Evolutionary conservation across 1,139 yeast species (phyloP).

Genomic region (Candida sp.): DNA sequence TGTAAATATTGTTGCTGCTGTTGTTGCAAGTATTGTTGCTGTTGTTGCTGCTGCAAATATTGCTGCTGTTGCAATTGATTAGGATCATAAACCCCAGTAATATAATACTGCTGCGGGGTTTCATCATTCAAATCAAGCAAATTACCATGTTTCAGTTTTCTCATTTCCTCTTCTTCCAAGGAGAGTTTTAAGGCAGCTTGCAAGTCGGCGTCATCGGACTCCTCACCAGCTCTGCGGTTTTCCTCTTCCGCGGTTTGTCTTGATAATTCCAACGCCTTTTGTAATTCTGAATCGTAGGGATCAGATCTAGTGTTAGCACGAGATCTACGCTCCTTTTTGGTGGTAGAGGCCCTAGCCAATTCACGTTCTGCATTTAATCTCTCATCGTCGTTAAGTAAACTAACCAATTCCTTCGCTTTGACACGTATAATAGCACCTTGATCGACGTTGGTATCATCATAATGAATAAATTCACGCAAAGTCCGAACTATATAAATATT

Average conservation of each 20-base stretch:
- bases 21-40: constrained; percentile 27
- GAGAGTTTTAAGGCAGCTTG: constrained; percentile 80
- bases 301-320: constrained; percentile 18
- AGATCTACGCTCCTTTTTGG: constrained; percentile 11
- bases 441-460: constrained; percentile 78
- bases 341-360: constrained; percentile 27
- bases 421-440: constrained; percentile 90
- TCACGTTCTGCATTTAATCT: constrained; percentile 72
- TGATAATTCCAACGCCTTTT: constrained; percentile 80
- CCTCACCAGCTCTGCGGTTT: constrained; percentile 29
- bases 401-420: constrained; percentile 87
- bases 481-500: constrained; percentile 89
- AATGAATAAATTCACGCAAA: constrained; percentile 82
- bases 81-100: constrained; percentile 34
- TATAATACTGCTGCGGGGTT: constrained; percentile 21
- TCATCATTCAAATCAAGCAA: constrained; percentile 54
- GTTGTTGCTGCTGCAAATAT: constrained; percentile 19
- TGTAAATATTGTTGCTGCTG: constrained; percentile 31
- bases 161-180: constrained; percentile 84
- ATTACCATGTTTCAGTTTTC: constrained; percentile 48
- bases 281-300: constrained; percentile 78
- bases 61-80: constrained; percentile 28
- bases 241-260: constrained; percentile 86
- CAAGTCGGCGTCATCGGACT: constrained; percentile 63
- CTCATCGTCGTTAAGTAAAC: constrained; percentile 79